Evolutionary conservation across 768 basidiomycete species (phyloP), one percentile per base, ranked within the genome.

Genomic region (Kwoniella bestiolae): DNA sequence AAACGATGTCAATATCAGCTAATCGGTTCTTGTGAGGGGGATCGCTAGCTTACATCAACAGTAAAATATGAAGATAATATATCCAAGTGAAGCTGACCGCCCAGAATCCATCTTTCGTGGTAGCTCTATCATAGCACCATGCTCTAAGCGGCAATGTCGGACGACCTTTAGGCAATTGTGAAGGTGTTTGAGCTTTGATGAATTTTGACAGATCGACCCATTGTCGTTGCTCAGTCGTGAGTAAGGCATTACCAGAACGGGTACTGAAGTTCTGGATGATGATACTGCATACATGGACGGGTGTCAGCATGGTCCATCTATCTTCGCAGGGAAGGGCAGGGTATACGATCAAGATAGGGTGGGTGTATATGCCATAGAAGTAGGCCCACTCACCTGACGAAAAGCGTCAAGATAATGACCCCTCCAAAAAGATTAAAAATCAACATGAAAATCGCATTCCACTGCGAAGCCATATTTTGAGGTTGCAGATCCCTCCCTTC

Each of bases 21-120:
- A 25, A 6, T 46, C 23, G 23, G 56, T 14, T 50, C 25, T 5
- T 8, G 23, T 18, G 41, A 49, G 47, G 51, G 14, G 25, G 16
- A 14, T 5, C 3, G 61, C 12, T 16, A 11, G 60, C 74, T 71
- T 47, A 75, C 92, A 92, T 91, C 63, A 97, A 84, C 0, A 87
- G 87, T 34, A 91, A 74, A 47, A 96, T 91, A 77, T 97, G 94
- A 18, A 91, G 45, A 21, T 91, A 78, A 73, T 93, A 94, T 25
- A 95, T 78, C 3, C 86, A 77, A 0, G 92, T 93, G 86, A 94
- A 90, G 53, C 82, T 82, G 62, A 89, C 84, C 5, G 90, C 86
- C 94, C 94, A 98, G 87, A 89, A 92, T 2, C 95, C 95, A 73
- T 93, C 90, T 79, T 97, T 98, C 67, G 88, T 85, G 16, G 92